Evolutionary conservation across 306 rosid genomes (phyloP), one percentile per base, ranked within the genome.

Genomic region (Luffa aegyptiaca): DNA sequence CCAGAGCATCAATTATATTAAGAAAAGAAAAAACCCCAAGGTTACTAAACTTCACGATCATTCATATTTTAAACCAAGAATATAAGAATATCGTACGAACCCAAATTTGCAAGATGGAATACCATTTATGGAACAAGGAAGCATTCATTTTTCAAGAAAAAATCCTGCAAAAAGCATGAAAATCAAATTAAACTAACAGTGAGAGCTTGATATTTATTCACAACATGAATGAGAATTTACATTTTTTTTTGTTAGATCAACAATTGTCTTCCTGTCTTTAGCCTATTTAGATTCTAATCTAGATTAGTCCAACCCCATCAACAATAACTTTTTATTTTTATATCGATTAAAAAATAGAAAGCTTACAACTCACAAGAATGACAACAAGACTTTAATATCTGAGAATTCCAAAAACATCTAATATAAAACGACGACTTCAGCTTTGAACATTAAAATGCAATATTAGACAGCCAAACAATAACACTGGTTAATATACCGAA

Each of bases 101-200:
- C 98, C 81, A 94, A 82, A 92, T 94, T 93, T 64, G 97, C 92
- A 51, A 97, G 98, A 81, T 87, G 97, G 83, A 94, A 94, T 57
- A 94, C 83, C 98, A 94, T 94, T 90, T 94, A 97, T 0, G 98
- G 96, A 26, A 92, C 97, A 75, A 94, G 96, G 89, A 94, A 92
- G 14, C 98, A 91, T 71, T 94, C 98, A 44, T 94, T 94, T 46
- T 96, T 89, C 88, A 94, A 85, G 82, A 90, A 96, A 77, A 94
- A 92, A 76, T 94, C 98, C 97, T 94, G 81, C 49, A 57, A 74
- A 78, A 75, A 48, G 65, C 53, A 59, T 65, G 33, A 64, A 62
- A 75, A 36, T 45, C n/a, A 37, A 77, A 53, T 11, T 37, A 56
- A 31, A 81, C 37, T 18, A 52, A 31, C 58, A 20, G 35, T 55